These are phyloP conservation scores for Aspergillus campestris DNA, from an alignment of 495 filamentous ascomycete species.

Conservation along the genomic window DNA sequence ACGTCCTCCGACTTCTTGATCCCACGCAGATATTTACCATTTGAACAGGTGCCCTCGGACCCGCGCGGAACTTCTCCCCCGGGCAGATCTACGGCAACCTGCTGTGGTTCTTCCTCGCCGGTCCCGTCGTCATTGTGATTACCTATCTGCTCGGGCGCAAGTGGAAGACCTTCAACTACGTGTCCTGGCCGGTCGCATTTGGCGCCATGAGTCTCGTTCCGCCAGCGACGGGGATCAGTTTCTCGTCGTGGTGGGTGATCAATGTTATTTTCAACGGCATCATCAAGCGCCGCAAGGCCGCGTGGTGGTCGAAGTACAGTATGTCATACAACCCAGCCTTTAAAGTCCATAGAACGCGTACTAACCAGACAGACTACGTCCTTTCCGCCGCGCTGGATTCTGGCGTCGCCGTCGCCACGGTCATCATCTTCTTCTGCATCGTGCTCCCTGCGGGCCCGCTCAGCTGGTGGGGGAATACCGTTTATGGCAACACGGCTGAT, in stretches of 20 bases:
- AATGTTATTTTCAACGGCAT: conserved; percentile 57
- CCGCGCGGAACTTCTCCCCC: conserved; percentile 57
- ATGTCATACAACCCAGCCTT: too few species aligned
- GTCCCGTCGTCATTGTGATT: conserved; percentile 46
- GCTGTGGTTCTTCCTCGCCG: conserved; percentile 55
- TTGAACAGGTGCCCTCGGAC: conserved; percentile 46
- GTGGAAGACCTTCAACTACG: conserved; percentile 44
- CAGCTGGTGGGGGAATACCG: conserved; percentile 62
- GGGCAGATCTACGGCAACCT: conserved; percentile 59
- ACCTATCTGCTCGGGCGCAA: conserved; percentile 48
- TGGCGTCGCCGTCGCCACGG: conserved; percentile 52
- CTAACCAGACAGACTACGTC: conserved; percentile 51
- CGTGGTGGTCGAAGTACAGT: conserved; percentile 58
- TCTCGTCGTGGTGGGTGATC: conserved; percentile 59
- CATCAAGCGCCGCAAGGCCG: conserved; percentile 46
- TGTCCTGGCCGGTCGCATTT: conserved; percentile 62
- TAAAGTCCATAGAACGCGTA: too few species aligned
- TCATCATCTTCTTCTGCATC: conserved; percentile 61
- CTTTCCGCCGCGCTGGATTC: conserved; percentile 53
- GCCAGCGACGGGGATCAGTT: conserved; percentile 60
- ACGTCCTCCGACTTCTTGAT: conserved; percentile 4
- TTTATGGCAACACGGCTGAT: conserved; percentile 39
- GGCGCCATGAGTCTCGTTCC: conserved; percentile 57
- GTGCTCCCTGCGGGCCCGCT: conserved; percentile 53
- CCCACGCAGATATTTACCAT: neutral